phyloP scores from a whole-genome alignment of 345 rosid genomes.

The Syzygium jambos region DNA sequence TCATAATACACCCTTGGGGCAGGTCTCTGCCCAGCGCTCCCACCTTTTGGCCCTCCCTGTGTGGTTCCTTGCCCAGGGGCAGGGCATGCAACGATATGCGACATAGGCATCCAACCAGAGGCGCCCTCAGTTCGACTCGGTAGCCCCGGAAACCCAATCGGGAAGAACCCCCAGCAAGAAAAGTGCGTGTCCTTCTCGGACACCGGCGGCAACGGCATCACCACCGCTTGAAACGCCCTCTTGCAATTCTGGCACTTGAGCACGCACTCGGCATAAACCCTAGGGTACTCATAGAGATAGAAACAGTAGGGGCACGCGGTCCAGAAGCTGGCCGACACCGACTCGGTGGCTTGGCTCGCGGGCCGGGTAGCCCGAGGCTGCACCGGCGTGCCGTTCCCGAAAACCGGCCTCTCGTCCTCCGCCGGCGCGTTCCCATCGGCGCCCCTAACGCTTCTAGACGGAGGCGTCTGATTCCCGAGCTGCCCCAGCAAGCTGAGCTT shows the following conservation, averaged over 20 bases:
- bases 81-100: conserved; percentile 47
- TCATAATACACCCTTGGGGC: conserved; percentile 31
- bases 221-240: conserved; percentile 75
- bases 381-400: conserved; percentile 1
- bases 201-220: conserved; percentile 52
- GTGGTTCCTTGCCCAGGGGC: not conserved
- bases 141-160: conserved; percentile 49
- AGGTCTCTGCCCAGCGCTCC: not conserved
- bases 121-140: conserved; percentile 9
- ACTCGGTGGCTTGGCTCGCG: not conserved
- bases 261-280: conserved; percentile 65
- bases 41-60: not conserved
- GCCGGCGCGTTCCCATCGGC: not conserved
- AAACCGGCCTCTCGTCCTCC: not conserved
- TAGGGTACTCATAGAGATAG: conserved; percentile 67
- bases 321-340: conserved; percentile 55
- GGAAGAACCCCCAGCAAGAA: conserved; percentile 70
- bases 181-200: conserved; percentile 51
- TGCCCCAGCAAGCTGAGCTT: conserved; percentile 52
- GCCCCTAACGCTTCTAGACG: conserved; percentile 9
- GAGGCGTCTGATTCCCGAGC: conserved; percentile 8
- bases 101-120: conserved; percentile 66
- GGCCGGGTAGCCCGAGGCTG: not conserved
- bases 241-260: conserved; percentile 71
- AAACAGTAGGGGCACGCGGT: conserved; percentile 91